A percentile compares a stretch with the other conserved stretches of the same genome.
phyloP scores from a whole-genome alignment of 2,329 filamentous ascomycete genomes.

The Alternaria sp. region DNA sequence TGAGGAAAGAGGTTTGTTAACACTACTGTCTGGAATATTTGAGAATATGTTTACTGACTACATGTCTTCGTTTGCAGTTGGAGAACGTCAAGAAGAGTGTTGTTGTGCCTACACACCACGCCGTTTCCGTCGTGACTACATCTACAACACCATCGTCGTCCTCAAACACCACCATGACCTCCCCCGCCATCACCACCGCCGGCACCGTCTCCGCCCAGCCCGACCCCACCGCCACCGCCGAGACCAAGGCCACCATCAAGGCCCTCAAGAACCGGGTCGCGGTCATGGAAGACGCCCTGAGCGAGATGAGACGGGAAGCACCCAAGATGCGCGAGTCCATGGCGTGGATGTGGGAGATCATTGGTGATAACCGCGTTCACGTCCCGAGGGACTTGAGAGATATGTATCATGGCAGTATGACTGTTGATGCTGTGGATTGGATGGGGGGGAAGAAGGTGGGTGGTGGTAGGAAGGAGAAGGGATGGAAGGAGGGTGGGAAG shows the following conservation, averaged over 20 bases:
- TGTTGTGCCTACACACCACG: neutral
- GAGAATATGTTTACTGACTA: neutral
- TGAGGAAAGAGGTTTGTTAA: neutral
- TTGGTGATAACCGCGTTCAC: neutral
- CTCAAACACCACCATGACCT: neutral
- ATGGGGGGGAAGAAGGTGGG: neutral
- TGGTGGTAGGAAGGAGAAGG: neutral
- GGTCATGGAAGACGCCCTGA: neutral
- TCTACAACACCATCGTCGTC: neutral
- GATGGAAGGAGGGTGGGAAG: neutral
- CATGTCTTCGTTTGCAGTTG: fast-evolving
- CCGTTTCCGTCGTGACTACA: neutral
- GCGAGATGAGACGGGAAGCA: neutral
- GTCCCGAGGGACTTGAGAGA: neutral
- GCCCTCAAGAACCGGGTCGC: neutral
- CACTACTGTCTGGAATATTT: neutral
- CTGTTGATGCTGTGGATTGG: neutral
- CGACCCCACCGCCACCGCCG: too few relatives aligned
- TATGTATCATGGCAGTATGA: neutral
- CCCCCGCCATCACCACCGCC: neutral
- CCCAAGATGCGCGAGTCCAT: neutral
- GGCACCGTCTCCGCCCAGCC: neutral
- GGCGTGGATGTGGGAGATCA: neutral
- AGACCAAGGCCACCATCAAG: neutral
- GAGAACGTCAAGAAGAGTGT: neutral